A percentile compares a stretch with the other conserved stretches of the same genome.
Conservation (phyloP, 345 rosid genomes). For the Microthlaspi erraticum region DNA sequence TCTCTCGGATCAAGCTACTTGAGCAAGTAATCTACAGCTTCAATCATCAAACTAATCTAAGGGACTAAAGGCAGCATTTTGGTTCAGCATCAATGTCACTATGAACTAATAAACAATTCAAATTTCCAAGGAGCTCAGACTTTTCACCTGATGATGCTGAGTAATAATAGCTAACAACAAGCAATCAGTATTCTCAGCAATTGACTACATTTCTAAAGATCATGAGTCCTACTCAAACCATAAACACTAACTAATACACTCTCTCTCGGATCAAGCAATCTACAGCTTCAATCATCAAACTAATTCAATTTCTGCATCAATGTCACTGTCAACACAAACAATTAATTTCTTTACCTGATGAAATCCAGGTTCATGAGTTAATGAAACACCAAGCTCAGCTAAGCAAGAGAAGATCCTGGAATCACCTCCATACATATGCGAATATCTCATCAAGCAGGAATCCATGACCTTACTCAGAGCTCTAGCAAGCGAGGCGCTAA, state of each 20-base stretch:
- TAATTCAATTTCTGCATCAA: not conserved
- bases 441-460: conserved; percentile 48
- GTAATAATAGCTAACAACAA: too few relatives aligned
- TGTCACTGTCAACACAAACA: too few relatives aligned
- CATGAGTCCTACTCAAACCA: not conserved
- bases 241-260: not conserved
- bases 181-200: not conserved
- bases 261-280: not conserved
- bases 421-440: conserved; percentile 78
- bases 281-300: not conserved
- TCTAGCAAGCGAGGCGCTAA: too few relatives aligned
- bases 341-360: conserved; percentile 64
- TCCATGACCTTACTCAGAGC: not conserved
- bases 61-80: not conserved
- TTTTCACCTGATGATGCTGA: not conserved
- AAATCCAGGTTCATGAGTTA: conserved; percentile 80
- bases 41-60: not conserved
- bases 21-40: not conserved
- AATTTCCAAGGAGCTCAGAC: too few relatives aligned
- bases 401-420: conserved; percentile 76
- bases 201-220: not conserved
- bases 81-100: not conserved
- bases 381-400: conserved; percentile 69
- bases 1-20: not conserved
- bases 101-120: too few relatives aligned